These are phyloP conservation scores for Lunularia cruciata DNA, from an alignment of 225 moss, liverwort and hornwort species.

Conservation along the genomic window DNA sequence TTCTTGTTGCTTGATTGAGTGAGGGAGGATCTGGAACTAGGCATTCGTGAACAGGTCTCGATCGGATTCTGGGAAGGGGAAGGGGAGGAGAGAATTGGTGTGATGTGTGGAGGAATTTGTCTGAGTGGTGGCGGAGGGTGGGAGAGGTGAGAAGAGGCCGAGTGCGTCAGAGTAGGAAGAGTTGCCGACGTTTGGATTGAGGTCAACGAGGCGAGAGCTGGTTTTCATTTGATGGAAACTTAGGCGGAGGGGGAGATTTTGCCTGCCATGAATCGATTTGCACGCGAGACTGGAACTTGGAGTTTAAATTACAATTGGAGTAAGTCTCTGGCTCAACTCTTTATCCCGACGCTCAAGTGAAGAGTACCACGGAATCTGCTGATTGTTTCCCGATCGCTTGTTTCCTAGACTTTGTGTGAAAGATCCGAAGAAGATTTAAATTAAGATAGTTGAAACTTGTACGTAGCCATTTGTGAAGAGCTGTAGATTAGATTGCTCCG, in stretches of 20 bases:
- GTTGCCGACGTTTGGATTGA: constrained; percentile 46
- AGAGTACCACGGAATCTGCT: not conserved
- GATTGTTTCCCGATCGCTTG: not conserved
- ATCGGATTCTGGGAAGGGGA: not conserved
- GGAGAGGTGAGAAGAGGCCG: constrained; percentile 21
- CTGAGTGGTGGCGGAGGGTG: not conserved
- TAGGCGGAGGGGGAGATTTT: constrained; percentile 9
- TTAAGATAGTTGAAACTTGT: not conserved
- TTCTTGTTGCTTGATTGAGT: no score
- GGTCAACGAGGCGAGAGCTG: constrained; percentile 8
- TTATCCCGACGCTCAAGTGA: constrained; percentile 2
- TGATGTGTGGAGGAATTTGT: not conserved
- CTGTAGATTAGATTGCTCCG: constrained; percentile 12
- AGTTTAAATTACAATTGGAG: not conserved
- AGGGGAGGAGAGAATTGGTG: not conserved
- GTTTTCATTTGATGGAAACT: constrained; percentile 7
- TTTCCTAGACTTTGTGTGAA: not conserved
- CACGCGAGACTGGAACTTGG: not conserved
- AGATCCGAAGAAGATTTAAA: not conserved
- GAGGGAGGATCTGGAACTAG: no score
- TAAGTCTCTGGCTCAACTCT: constrained; percentile 8
- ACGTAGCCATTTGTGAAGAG: not conserved
- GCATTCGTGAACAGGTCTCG: not conserved
- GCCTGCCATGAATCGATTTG: constrained; percentile 33
- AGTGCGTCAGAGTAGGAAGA: constrained; percentile 30